Base-by-base conservation (phyloP, 2,329 filamentous ascomycete species). In the Apiospora aurea region DNA sequence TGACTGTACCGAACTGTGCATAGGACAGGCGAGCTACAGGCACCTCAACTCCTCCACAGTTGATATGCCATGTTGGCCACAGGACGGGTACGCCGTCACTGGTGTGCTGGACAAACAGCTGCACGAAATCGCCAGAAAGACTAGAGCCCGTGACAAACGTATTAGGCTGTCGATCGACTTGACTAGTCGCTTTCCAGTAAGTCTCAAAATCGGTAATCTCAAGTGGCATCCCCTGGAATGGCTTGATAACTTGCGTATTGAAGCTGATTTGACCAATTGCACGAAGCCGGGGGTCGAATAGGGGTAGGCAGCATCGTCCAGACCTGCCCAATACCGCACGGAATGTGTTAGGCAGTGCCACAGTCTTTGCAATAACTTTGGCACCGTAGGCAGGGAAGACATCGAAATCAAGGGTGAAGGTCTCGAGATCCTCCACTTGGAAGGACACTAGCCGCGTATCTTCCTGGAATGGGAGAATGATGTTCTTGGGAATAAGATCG, bases 181-280 rank as follows among this genome's bases (percentile, higher is more conserved):
- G 95, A 78, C 95, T 97, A 0, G 96, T 99, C 0, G 96, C 96
- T 82, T 98, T 99, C 96, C 96, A 99, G 82, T 99, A 99, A 0
- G 96, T 98, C 74, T 97, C 96, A 77, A 98, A 99, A 79, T 98
- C 95, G 0, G 96, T 97, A 73, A 99, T 98, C 81, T 99, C 96
- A 29, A 99, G 86, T 4, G 96, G 95, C 73, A 95, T 93, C 10
- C 96, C 96, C 74, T 92, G 91, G 84, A 98, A 99, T 0, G 96
- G 96, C 79, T 97, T 98, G 81, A 99, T 97, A 38, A 98, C 94
- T 80, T 98, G 95, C 71, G 94, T 97, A 75, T 94, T 93, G 85
- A 99, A 99, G 75, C 91, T 94, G 76, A 98, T 94, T 78, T 97
- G 94, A 7, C 96, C 96, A 78, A 99, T 98, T 11, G 95, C 93